These are phyloP conservation scores for Laburnicola sp. DNA, from an alignment of 2,329 filamentous ascomycete genomes.

Conservation along the genomic window DNA sequence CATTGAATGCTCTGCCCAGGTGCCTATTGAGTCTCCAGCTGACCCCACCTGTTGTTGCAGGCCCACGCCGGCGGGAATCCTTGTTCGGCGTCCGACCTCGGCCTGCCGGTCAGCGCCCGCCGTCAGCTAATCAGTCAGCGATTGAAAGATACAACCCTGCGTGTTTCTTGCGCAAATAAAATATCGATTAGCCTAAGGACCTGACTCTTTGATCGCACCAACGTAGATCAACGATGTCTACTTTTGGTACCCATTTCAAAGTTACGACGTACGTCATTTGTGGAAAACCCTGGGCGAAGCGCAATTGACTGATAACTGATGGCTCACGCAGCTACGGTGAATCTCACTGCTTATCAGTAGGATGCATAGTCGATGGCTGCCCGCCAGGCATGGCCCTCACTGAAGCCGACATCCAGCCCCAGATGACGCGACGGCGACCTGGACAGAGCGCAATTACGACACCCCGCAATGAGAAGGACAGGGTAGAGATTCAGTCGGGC, in stretches of 20 bases:
- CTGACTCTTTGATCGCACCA: slow-evolving; percentile 7
- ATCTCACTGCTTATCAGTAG: slow-evolving; percentile 89
- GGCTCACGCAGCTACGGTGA: slow-evolving; percentile 66
- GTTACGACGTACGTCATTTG: slow-evolving; percentile 71
- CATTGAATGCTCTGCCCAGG: neutral
- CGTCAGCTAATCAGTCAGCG: too few relatives aligned
- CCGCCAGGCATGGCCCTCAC: slow-evolving; percentile 85
- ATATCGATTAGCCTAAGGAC: neutral
- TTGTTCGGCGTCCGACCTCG: slow-evolving; percentile 1
- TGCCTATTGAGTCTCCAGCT: neutral
- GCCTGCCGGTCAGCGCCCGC: neutral
- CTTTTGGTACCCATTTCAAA: slow-evolving; percentile 79
- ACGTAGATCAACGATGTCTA: slow-evolving; percentile 56
- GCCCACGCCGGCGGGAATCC: neutral
- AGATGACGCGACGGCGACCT: slow-evolving; percentile 87
- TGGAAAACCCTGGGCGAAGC: neutral
- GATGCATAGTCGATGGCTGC: slow-evolving; percentile 91
- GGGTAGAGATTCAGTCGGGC: slow-evolving; percentile 88
- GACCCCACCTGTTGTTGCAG: neutral
- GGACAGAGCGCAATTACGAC: slow-evolving; percentile 90
- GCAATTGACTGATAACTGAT: slow-evolving; percentile 27
- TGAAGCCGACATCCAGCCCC: slow-evolving; percentile 87
- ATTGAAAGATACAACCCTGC: too few relatives aligned
- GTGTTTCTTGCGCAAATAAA: slow-evolving; percentile 5
- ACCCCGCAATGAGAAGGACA: slow-evolving; percentile 88